Conservation (phyloP, 169 alveolate species). For the Plasmodium relictum region DNA sequence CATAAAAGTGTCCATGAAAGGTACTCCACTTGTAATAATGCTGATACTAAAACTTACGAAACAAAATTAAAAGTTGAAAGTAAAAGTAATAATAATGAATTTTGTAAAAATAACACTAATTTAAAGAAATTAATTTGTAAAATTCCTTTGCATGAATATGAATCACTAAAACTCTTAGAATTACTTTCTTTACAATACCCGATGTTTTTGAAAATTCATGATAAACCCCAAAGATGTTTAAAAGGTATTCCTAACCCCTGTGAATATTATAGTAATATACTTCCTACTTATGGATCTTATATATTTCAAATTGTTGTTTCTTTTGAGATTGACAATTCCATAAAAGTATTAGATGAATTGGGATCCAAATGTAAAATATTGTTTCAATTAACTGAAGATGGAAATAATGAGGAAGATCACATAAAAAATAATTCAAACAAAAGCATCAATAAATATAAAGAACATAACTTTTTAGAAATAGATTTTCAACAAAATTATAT, state of each 20-base stretch:
- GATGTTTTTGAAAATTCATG: constrained; percentile 73
- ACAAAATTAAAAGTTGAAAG: constrained; percentile 14
- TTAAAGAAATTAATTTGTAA: constrained; percentile 51
- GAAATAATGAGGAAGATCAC: constrained; percentile 15
- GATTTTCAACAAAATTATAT: constrained; percentile 61
- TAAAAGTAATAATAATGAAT: not conserved
- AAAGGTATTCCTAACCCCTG: constrained; percentile 49
- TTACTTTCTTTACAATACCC: constrained; percentile 74
- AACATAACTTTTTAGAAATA: constrained; percentile 58
- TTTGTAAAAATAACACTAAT: constrained; percentile 7
- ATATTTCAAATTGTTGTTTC: constrained; percentile 71
- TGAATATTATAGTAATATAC: constrained; percentile 51
- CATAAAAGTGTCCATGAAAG: not conserved
- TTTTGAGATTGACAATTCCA: constrained; percentile 78
- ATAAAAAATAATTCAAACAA: not conserved
- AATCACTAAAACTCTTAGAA: constrained; percentile 68
- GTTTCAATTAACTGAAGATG: constrained; percentile 71
- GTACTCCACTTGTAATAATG: constrained; percentile 9
- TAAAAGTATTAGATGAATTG: constrained; percentile 75
- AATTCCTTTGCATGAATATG: constrained; percentile 75
- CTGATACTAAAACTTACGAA: constrained; percentile 1
- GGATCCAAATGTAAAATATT: constrained; percentile 75
- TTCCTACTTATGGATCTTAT: constrained; percentile 74
- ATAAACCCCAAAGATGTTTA: constrained; percentile 60
- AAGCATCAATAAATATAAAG: constrained; percentile 5